These are phyloP conservation scores for Ogataea nakhonphanomensis DNA, from an alignment of 805 yeast genomes.

Conservation along the genomic window DNA sequence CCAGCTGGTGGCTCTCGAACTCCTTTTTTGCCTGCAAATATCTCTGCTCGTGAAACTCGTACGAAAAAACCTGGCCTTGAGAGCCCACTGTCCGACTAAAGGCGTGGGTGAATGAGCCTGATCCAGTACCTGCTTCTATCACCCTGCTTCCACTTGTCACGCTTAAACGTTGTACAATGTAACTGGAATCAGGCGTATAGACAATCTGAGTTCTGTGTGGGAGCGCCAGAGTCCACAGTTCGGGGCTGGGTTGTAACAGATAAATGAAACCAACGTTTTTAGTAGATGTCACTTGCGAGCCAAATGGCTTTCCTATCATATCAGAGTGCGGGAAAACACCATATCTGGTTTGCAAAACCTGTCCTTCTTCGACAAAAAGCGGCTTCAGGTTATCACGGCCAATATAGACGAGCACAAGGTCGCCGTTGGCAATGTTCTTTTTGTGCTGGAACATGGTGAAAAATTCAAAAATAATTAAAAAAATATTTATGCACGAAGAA, in stretches of 20 bases:
- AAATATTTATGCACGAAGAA: constrained; percentile 2
- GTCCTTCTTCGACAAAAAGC: constrained; percentile 55
- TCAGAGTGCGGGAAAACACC: constrained; percentile 83
- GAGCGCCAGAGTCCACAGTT: constrained; percentile 90
- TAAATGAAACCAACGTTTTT: constrained; percentile 84
- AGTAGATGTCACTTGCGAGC: constrained; percentile 72
- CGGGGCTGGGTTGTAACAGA: constrained; percentile 88
- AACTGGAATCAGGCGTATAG: constrained; percentile 92
- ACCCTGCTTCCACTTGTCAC: constrained; percentile 74
- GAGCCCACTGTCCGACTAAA: constrained; percentile 72
- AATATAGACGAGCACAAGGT: constrained; percentile 81
- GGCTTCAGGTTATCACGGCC: constrained; percentile 81
- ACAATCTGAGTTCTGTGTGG: constrained; percentile 98
- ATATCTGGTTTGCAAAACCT: constrained; percentile 73
- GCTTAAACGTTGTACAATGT: constrained; percentile 77
- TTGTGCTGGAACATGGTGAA: constrained; percentile 40
- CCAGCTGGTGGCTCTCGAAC: constrained; percentile 67
- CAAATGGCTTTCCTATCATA: constrained; percentile 80
- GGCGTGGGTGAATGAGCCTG: constrained; percentile 93
- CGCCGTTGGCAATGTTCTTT: constrained; percentile 76
- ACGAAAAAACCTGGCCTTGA: constrained; percentile 69
- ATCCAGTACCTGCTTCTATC: constrained; percentile 97
- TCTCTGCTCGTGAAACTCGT: constrained; percentile 87
- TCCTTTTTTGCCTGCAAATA: constrained; percentile 75
- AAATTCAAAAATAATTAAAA: constrained; percentile 13